A percentile compares a stretch with the other conserved stretches of the same genome.
phyloP scores from a whole-genome alignment of 345 rosid genomes.

The Aegle marmelos region DNA sequence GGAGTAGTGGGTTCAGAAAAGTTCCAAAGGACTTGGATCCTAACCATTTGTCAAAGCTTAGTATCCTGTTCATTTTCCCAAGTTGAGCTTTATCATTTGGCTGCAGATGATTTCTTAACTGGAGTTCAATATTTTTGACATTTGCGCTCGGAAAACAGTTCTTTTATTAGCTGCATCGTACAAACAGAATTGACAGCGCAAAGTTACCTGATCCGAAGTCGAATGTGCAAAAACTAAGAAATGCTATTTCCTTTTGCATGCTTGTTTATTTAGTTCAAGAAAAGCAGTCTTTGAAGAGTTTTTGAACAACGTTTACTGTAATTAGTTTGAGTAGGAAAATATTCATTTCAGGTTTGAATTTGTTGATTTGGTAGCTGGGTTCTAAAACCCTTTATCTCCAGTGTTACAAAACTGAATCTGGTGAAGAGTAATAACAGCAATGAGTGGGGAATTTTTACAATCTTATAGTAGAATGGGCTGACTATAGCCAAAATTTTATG shows the following conservation, averaged over 20 bases:
- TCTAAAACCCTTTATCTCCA: neutral
- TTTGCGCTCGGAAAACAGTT: neutral
- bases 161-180: neutral
- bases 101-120: neutral
- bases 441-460: neutral
- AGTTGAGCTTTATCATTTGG: neutral
- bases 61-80: neutral
- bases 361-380: neutral
- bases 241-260: neutral
- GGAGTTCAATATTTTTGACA: neutral
- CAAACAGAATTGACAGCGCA: neutral
- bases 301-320: neutral
- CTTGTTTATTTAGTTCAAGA: neutral
- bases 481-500: neutral
- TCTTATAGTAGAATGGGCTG: neutral
- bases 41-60: neutral
- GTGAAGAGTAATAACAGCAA: neutral
- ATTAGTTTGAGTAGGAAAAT: neutral
- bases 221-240: neutral
- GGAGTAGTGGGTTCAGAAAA: neutral
- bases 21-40: neutral
- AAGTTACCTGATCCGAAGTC: neutral
- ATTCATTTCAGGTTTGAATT: neutral
- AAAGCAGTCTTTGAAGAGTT: neutral
- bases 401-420: neutral